Conservation (phyloP, 2,329 filamentous ascomycete genomes). For the Penicillium verrucosum region DNA sequence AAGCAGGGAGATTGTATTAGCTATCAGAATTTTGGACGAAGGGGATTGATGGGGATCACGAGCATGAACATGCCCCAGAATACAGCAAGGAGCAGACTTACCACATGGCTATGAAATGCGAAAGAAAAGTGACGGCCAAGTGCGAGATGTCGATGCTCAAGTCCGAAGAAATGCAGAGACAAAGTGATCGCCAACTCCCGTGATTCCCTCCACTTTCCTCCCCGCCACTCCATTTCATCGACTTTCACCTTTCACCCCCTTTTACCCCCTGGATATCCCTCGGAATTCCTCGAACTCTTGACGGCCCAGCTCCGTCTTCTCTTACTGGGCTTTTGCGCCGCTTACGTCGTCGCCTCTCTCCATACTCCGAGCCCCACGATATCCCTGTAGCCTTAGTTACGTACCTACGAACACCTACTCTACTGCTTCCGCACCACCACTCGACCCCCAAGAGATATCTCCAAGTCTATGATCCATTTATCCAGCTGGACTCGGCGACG, state of each 20-base stretch:
- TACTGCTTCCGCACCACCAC: not conserved
- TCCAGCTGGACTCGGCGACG: slow-evolving; percentile 20
- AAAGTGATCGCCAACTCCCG: slow-evolving; percentile 25
- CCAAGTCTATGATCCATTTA: slow-evolving; percentile 31
- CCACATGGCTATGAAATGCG: slow-evolving; percentile 26
- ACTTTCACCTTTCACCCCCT: slow-evolving; percentile 10
- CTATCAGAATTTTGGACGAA: not conserved
- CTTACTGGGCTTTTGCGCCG: slow-evolving; percentile 12
- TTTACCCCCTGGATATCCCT: slow-evolving; percentile 2
- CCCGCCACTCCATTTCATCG: slow-evolving; percentile 22
- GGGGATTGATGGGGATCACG: not conserved
- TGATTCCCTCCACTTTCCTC: slow-evolving; percentile 27
- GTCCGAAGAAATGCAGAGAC: slow-evolving; percentile 15
- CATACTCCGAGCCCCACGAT: slow-evolving; percentile 5
- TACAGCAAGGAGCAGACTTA: slow-evolving; percentile 11
- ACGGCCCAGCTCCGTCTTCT: slow-evolving; percentile 1
- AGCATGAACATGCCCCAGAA: not conserved
- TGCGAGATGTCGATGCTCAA: not conserved
- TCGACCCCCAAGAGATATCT: slow-evolving; percentile 4
- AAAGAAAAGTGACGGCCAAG: not conserved
- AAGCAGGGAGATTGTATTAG: slow-evolving; percentile 14
- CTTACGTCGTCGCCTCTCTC: slow-evolving; percentile 1
- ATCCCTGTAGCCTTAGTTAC: slow-evolving; percentile 11
- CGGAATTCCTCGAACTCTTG: not conserved
- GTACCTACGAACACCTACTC: slow-evolving; percentile 7